These are phyloP conservation scores for Dioscorea zingiberensis DNA, from an alignment of 106 monocot species.

Conservation along the genomic window DNA sequence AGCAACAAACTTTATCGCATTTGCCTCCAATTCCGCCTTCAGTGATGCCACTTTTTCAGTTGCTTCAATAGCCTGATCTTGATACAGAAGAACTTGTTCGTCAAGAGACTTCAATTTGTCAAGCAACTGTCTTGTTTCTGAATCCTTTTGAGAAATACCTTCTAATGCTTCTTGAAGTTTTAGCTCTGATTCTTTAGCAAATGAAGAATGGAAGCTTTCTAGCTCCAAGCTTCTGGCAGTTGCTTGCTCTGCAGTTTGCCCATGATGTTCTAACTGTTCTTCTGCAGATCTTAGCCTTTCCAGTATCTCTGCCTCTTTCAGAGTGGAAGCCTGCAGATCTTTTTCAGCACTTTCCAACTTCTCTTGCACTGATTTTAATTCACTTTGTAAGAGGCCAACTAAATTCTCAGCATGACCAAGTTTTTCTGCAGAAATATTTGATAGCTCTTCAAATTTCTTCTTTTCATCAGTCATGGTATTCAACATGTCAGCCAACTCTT, in stretches of 20 bases:
- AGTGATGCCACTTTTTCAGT: slow-evolving; percentile 40
- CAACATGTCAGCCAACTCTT: slow-evolving; percentile 36
- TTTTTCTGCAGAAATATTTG: slow-evolving; percentile 26
- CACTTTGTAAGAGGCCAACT: slow-evolving; percentile 29
- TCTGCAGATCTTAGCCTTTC: slow-evolving; percentile 40
- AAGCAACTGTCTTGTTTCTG: slow-evolving; percentile 35
- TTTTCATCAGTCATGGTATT: slow-evolving; percentile 36
- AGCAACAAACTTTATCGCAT: slow-evolving; percentile 17
- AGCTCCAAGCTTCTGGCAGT: slow-evolving; percentile 52
- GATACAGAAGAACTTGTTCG: slow-evolving; percentile 30
- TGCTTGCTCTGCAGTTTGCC: slow-evolving; percentile 35
- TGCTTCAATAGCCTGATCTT: slow-evolving; percentile 36
- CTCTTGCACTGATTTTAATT: slow-evolving; percentile 27
- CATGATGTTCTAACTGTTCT: slow-evolving; percentile 53
- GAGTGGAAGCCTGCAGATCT: slow-evolving; percentile 37
- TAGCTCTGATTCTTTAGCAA: slow-evolving; percentile 52
- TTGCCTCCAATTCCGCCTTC: slow-evolving; percentile 54
- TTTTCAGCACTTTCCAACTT: slow-evolving; percentile 31
- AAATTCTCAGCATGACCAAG: slow-evolving; percentile 35
- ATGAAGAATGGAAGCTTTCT: slow-evolving; percentile 35
- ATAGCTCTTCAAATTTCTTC: slow-evolving; percentile 45
- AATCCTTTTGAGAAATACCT: slow-evolving; percentile 55
- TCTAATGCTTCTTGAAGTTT: slow-evolving; percentile 42
- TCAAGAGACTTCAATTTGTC: slow-evolving; percentile 36
- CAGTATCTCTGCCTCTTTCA: slow-evolving; percentile 47